These are phyloP conservation scores for Xylaria sp. DNA, from an alignment of 2,329 filamentous ascomycete genomes.

Conservation along the genomic window DNA sequence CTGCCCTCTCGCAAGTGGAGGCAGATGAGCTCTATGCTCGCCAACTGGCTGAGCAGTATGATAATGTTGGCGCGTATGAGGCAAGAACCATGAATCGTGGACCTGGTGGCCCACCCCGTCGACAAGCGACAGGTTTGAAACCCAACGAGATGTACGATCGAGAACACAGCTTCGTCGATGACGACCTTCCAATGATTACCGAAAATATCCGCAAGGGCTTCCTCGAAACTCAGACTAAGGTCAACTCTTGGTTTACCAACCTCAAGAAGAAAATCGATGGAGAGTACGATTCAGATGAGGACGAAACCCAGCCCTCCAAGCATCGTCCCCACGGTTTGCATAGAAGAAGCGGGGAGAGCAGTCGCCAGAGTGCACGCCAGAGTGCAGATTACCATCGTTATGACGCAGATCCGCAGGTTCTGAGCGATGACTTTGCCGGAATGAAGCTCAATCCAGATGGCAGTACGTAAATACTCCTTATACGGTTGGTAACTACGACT, in stretches of 20 bases:
- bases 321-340: conserved; percentile 22
- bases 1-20: conserved; percentile 73
- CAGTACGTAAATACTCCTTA: conserved; percentile 43
- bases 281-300: conserved; percentile 68
- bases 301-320: conserved; percentile 40
- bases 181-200: conserved; percentile 87
- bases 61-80: conserved; percentile 56
- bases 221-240: conserved; percentile 83
- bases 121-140: conserved; percentile 48
- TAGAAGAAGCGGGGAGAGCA: conserved; percentile 55
- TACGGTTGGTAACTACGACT: conserved; percentile 45
- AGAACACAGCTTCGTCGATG: conserved; percentile 90
- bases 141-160: conserved; percentile 57
- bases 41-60: conserved; percentile 87
- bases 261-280: conserved; percentile 93
- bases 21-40: conserved; percentile 88
- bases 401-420: conserved; percentile 85
- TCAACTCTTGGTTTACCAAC: conserved; percentile 87
- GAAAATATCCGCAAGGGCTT: conserved; percentile 95
- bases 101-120: conserved; percentile 31
- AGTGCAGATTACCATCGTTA: conserved; percentile 89
- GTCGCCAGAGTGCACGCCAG: conserved; percentile 68
- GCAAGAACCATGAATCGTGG: conserved; percentile 47
- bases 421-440: conserved; percentile 81
- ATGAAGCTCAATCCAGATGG: conserved; percentile 59